Evolutionary conservation across 2,329 filamentous ascomycete genomes (phyloP).

Genomic region (Cytospora piceicola): DNA sequence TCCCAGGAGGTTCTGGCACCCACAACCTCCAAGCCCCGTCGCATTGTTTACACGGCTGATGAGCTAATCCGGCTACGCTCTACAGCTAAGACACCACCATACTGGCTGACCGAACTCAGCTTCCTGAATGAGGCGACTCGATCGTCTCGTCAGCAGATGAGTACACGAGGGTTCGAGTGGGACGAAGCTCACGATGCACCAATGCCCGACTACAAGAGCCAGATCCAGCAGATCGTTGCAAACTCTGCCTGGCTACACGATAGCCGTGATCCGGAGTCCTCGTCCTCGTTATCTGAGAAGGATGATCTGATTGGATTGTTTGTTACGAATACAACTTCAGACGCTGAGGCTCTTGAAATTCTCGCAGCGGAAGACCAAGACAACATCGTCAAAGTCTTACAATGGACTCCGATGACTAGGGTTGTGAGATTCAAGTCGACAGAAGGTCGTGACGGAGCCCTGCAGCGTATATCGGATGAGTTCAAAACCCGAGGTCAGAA

Average conservation of each 20-base stretch:
- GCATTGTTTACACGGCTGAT: background rate
- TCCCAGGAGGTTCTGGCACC: background rate
- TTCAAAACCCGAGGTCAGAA: slow-evolving; percentile 74
- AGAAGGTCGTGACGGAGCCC: slow-evolving; percentile 80
- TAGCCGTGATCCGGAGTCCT: slow-evolving; percentile 52
- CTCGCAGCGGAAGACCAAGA: slow-evolving; percentile 81
- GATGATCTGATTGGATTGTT: slow-evolving; percentile 79
- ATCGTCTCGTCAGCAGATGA: background rate
- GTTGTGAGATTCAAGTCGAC: slow-evolving; percentile 81
- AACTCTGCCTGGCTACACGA: background rate
- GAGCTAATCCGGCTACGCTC: slow-evolving; percentile 10
- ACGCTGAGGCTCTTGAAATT: slow-evolving; percentile 80
- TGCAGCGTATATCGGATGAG: slow-evolving; percentile 74
- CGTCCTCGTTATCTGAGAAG: slow-evolving; percentile 61
- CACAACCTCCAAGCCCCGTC: background rate
- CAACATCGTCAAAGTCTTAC: slow-evolving; percentile 80
- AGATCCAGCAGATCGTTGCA: background rate
- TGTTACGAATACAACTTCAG: slow-evolving; percentile 81
- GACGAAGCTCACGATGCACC: background rate
- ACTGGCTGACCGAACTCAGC: slow-evolving; percentile 7
- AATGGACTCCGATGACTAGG: slow-evolving; percentile 78
- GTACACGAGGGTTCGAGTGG: background rate
- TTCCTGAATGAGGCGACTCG: slow-evolving; percentile 3
- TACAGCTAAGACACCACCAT: background rate
- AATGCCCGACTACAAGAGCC: background rate